Base-by-base conservation (phyloP, 1,284 basidiomycete genomes). In the Ceratobasidium sp. region DNA sequence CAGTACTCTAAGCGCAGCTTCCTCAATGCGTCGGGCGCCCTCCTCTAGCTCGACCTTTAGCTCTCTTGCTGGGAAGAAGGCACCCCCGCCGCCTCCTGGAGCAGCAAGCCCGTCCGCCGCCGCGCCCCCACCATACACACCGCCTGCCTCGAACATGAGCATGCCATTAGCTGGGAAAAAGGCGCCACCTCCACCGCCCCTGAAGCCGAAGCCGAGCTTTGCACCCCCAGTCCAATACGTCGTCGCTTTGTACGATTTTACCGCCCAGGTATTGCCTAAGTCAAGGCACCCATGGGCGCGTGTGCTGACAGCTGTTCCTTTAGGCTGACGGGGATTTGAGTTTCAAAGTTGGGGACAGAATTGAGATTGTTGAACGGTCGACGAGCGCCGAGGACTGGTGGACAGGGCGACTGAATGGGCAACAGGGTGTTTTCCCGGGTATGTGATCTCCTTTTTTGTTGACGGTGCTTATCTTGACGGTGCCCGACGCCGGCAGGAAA, bases 351-450 rank as follows among this genome's bases (percentile, higher is more conserved):
- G 97, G 97, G n/a, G 96, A 99, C 80, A 83, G 87, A 75, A 98
- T 99, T 80, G 94, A 97, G 81, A 85, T 99, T 69, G 86, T 97
- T 36, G 91, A 97, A 81, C 87, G 89, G 78, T 92, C 92, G 12
- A 87, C 86, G 1, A 95, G 88, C 76, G 81, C 90, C 25, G 95
- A 98, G 79, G 97, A 99, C 79, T 99, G 96, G 96, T 99, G 96
- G 96, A 98, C 95, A 9, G 97, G 96, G 5, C 86, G 86, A 76
- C 66, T 98, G 75, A 88, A 94, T 76, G 96, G 95, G 1, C 81
- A 81, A 73, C 87, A 95, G 79, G 97, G 97, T 23, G 91, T 97
- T 30, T 99, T 99, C 82, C 96, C 96, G 69, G 96, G 95, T 85
- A 84, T 75, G 66, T 3, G 21, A 42, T 56, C 40, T 56, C 18